A percentile compares a stretch with the other conserved stretches of the same genome.
Evolutionary conservation across 805 yeast species (phyloP).

Genomic region (Pichia deserticola): DNA sequence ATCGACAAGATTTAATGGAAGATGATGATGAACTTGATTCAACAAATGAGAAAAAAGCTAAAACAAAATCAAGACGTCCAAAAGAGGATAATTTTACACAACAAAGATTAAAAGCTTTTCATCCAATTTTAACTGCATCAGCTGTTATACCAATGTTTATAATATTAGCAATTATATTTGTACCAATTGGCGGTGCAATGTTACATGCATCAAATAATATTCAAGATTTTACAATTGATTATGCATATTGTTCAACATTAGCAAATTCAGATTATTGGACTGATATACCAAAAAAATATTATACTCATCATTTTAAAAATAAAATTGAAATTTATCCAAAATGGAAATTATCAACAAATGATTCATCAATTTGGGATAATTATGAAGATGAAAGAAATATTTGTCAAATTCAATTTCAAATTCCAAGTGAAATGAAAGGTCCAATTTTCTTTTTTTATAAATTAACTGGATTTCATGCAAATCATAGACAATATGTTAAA

Average conservation of each 20-base stretch:
- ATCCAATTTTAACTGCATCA: conserved; percentile 85
- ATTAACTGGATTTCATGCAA: conserved; percentile 82
- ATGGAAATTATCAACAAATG: conserved; percentile 52
- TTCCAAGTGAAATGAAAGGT: conserved; percentile 65
- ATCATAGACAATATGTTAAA: conserved; percentile 90
- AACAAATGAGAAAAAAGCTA: conserved; percentile 24
- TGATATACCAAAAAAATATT: conserved; percentile 54
- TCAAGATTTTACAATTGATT: conserved; percentile 70
- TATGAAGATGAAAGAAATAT: conserved; percentile 41
- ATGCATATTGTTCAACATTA: conserved; percentile 53
- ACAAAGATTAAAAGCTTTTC: conserved; percentile 45
- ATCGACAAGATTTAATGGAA: conserved; percentile 17
- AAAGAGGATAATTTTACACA: conserved; percentile 53
- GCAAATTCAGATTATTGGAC: conserved; percentile 40
- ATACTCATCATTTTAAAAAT: conserved; percentile 51
- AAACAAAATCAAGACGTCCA: conserved; percentile 52
- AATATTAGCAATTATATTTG: conserved; percentile 67
- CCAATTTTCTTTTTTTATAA: conserved; percentile 77
- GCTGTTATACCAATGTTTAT: conserved; percentile 83
- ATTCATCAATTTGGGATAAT: conserved; percentile 32
- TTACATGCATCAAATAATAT: conserved; percentile 68
- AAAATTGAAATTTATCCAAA: conserved; percentile 37
- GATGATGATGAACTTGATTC: conserved; percentile 35
- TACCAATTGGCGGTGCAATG: conserved; percentile 87
- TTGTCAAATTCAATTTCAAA: conserved; percentile 67